Conservation (phyloP, 129 eudicot species). For the Ambrosia trifida region DNA sequence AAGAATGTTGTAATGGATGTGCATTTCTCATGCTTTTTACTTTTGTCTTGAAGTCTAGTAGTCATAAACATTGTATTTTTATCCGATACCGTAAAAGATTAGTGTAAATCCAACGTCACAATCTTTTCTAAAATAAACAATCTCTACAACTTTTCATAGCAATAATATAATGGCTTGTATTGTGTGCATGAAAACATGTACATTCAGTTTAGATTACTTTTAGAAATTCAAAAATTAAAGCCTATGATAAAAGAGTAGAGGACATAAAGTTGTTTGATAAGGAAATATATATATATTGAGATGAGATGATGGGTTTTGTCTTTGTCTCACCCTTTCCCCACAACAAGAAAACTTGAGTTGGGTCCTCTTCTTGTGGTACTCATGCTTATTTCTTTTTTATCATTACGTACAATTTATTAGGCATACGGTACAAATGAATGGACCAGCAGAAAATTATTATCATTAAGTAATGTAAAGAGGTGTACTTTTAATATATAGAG, state of each 20-base stretch:
- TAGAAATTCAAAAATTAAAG: constrained; percentile 8
- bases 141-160: too few species aligned
- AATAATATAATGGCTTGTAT: background rate
- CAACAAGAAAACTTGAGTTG: constrained; percentile 37
- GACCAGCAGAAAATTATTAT: background rate
- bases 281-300: constrained; percentile 21
- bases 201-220: background rate
- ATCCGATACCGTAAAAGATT: too few species aligned
- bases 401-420: constrained; percentile 30
- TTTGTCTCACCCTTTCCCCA: constrained; percentile 41
- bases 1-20: too few species aligned
- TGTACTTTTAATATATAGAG: too few species aligned
- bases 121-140: too few species aligned
- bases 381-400: constrained; percentile 36
- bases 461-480: background rate
- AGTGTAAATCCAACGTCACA: too few species aligned
- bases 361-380: constrained; percentile 36
- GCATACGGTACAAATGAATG: constrained; percentile 10
- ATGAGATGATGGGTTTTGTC: constrained; percentile 49
- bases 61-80: too few species aligned
- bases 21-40: too few species aligned
- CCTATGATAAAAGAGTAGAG: constrained; percentile 39
- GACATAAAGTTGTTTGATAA: constrained; percentile 64
- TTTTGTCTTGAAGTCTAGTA: too few species aligned
- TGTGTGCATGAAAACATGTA: background rate